These are phyloP conservation scores for Botrytis deweyae DNA, from an alignment of 2,329 filamentous ascomycete genomes.

Conservation along the genomic window DNA sequence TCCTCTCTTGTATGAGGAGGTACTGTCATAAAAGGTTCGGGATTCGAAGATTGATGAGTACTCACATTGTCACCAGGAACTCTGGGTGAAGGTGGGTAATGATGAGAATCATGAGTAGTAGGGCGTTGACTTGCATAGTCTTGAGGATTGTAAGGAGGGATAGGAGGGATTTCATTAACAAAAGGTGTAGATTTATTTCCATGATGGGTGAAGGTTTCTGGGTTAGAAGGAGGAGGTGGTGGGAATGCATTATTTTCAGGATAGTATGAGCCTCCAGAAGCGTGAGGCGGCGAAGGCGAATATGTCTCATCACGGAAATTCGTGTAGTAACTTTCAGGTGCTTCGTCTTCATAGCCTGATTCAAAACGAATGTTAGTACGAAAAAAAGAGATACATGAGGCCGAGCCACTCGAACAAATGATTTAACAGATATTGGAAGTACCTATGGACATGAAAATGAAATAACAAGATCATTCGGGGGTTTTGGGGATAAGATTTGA, in stretches of 20 bases:
- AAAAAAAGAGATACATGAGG: constrained; percentile 30
- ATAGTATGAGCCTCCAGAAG: constrained; percentile 39
- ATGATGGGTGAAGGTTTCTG: constrained; percentile 27
- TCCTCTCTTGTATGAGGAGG: constrained; percentile 21
- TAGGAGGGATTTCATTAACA: constrained; percentile 29
- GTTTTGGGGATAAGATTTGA: constrained; percentile 37
- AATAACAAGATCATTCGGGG: constrained; percentile 8
- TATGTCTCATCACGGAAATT: constrained; percentile 36
- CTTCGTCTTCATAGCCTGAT: constrained; percentile 39
- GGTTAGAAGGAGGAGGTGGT: constrained; percentile 27
- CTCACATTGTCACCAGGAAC: constrained; percentile 40
- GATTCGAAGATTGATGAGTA: constrained; percentile 31
- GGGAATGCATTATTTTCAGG: constrained; percentile 33
- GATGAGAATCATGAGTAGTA: constrained; percentile 29
- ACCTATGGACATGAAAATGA: constrained; percentile 11
- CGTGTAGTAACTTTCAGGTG: constrained; percentile 37
- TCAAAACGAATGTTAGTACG: constrained; percentile 24
- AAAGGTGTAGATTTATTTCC: constrained; percentile 33
- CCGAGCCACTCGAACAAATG: constrained; percentile 22
- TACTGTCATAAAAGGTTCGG: constrained; percentile 23
- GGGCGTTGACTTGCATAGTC: constrained; percentile 34
- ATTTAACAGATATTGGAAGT: constrained; percentile 20
- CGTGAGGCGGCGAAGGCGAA: constrained; percentile 39
- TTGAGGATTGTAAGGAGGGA: constrained; percentile 38
- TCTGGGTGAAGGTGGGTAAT: constrained; percentile 31